Percentiles rank a stretch among this genome's conserved stretches.
Evolutionary conservation across 2,329 filamentous ascomycete species (phyloP).

Genomic region (Phoma herbarum): DNA sequence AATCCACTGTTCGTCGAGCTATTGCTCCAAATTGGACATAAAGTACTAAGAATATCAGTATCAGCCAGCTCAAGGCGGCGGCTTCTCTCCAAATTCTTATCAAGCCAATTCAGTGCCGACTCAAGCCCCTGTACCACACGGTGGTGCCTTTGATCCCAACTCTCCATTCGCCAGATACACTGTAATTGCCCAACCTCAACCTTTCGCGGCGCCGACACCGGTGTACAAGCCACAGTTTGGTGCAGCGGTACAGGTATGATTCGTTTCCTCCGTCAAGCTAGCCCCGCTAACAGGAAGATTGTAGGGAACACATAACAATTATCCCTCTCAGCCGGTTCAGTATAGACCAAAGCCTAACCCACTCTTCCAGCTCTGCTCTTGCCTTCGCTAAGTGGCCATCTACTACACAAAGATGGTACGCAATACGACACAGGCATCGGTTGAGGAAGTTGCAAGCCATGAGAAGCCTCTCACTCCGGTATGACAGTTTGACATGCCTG

Average conservation of each 20-base stretch:
- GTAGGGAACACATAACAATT: conserved; percentile 20
- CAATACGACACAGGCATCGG: conserved; percentile 24
- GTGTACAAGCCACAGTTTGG: conserved; percentile 17
- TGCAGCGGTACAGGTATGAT: conserved; percentile 23
- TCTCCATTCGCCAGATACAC: conserved; percentile 18
- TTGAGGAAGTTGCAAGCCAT: conserved; percentile 21
- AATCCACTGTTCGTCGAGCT: conserved; percentile 11
- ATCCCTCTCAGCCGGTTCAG: conserved; percentile 22
- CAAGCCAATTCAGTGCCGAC: not conserved
- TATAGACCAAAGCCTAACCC: conserved; percentile 24
- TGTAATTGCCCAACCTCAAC: conserved; percentile 20
- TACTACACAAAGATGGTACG: conserved; percentile 10
- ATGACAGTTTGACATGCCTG: not conserved
- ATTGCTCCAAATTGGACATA: too few relatives aligned
- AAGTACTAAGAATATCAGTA: not conserved
- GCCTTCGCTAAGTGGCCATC: conserved; percentile 14
- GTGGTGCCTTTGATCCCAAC: conserved; percentile 28
- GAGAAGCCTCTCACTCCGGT: conserved; percentile 3
- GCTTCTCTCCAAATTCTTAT: not conserved
- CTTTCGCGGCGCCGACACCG: conserved; percentile 19
- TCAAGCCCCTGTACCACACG: conserved; percentile 18
- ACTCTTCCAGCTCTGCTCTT: conserved; percentile 29
- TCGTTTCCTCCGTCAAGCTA: not conserved
- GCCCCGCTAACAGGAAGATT: not conserved
- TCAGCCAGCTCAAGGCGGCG: conserved; percentile 10